Conservation (phyloP, 768 basidiomycete genomes). For the Cystobasidiopsis lactophilus region DNA sequence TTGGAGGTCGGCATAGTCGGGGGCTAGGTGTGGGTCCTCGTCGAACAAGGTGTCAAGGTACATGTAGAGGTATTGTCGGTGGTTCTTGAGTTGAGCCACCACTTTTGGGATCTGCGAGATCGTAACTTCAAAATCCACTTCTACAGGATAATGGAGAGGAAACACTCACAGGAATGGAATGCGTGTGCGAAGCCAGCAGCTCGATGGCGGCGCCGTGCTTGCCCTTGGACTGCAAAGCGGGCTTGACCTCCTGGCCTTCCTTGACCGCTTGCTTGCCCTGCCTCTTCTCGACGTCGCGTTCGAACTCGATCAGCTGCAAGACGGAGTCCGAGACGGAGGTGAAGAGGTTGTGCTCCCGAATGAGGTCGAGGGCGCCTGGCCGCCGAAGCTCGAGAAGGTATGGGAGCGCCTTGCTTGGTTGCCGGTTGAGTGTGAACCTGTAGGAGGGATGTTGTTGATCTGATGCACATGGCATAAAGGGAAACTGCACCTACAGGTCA, state of each 20-base stretch:
- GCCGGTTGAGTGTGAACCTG: conserved; percentile 67
- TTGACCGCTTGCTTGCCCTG: background rate
- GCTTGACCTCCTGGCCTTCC: conserved; percentile 12
- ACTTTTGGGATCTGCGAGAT: conserved; percentile 51
- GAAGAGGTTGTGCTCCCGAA: conserved; percentile 78
- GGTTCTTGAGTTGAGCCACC: conserved; percentile 55
- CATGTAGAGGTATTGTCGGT: conserved; percentile 65
- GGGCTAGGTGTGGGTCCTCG: conserved; percentile 58
- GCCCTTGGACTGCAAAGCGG: conserved; percentile 10
- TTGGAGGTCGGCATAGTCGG: conserved; percentile 62
- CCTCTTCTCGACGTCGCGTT: conserved; percentile 44
- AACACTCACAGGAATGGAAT: conserved; percentile 68
- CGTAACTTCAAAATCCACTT: background rate
- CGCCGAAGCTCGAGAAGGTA: conserved; percentile 68
- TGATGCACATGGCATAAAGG: background rate
- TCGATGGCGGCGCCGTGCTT: conserved; percentile 53
- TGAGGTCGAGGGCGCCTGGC: conserved; percentile 81
- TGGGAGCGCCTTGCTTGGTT: conserved; percentile 81
- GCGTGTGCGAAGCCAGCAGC: conserved; percentile 74
- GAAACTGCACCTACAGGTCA: conserved; percentile 40
- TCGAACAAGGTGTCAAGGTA: conserved; percentile 78
- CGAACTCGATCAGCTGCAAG: conserved; percentile 76
- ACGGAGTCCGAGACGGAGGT: conserved; percentile 88
- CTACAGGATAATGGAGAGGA: background rate
- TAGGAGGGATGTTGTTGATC: too few relatives aligned